Base-by-base conservation (phyloP, 2,329 filamentous ascomycete genomes). In the Pseudogymnoascus sp. region DNA sequence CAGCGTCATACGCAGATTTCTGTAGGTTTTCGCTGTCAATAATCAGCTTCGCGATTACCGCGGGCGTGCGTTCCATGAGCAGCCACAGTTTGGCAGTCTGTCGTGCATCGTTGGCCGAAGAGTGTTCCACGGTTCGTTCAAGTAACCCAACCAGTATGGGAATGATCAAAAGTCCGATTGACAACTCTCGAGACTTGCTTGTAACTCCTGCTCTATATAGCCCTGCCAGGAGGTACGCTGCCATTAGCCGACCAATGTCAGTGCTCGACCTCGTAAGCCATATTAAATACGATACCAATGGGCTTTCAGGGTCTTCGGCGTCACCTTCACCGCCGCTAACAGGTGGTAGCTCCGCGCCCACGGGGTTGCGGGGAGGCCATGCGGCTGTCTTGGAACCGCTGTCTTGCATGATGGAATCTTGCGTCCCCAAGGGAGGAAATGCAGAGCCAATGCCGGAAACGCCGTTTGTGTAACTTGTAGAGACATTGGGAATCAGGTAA, bases 1-100 rank as follows among this genome's bases (percentile, higher is more conserved):
- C 78, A 50, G 83, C 83, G 63, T 97, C 90, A 43, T 87, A 87
- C 0, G 91, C 91, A 37, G 90, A 86, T 67, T 87, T 89, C 73
- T 97, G 93, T 60, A 97, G 79, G 62, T 83, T 81, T 63, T 88
- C 84, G 70, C 87, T 91, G 68, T 94, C 90, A 25, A 85, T 84
- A 16, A 96, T 85, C 38, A 97, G 78, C 50, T 86, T 84, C 14
- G 91, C 90, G 60, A 97, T 78, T 9, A 95, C 82, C 1, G 84
- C 81, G 6, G 92, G 90, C 1, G 89, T 85, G 64, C 84, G 83
- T 71, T 93, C 89, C 61, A 85, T 78, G 11, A 91, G 78, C 7
- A 75, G 72, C 67, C 82, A 78, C 20, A 76, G 75, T 11, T 74
- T 68, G 11, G 77, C 74, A 30, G 70, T 73, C 30, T 72, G 67